Evolutionary conservation across 345 rosid species (phyloP).

Genomic region (Luvunga scandens): DNA sequence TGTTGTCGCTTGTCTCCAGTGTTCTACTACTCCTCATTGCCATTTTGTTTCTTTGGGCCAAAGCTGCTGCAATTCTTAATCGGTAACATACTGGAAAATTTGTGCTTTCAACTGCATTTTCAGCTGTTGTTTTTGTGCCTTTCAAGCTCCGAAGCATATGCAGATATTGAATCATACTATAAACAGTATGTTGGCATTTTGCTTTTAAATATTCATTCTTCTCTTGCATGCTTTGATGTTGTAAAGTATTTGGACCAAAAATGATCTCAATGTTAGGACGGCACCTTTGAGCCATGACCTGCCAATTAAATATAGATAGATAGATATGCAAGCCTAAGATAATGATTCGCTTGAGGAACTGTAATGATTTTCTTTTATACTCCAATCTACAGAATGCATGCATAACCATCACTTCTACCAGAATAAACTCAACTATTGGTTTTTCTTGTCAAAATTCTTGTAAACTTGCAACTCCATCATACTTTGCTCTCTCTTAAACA

Average conservation of each 20-base stretch:
- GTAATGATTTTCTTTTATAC: background rate
- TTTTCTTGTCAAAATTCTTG: background rate
- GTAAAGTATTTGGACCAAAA: background rate
- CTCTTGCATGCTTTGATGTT: background rate
- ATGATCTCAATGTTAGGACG: background rate
- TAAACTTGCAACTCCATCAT: constrained; percentile 14
- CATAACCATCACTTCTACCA: background rate
- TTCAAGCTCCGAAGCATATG: background rate
- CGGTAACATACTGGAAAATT: constrained; percentile 39
- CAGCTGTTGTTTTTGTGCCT: background rate
- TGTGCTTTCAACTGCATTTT: constrained; percentile 3
- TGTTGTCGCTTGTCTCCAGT: constrained; percentile 79
- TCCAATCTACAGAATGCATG: background rate
- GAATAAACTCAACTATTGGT: background rate
- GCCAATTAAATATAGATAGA: background rate
- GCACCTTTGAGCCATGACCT: background rate
- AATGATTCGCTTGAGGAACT: background rate
- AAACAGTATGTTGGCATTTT: background rate
- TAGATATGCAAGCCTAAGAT: background rate
- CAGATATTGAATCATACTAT: background rate
- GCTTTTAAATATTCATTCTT: background rate
- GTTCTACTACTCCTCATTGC: constrained; percentile 78
- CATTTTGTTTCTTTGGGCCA: constrained; percentile 92
- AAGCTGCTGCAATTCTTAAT: constrained; percentile 91
- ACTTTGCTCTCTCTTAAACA: constrained; percentile 26